Evolutionary conservation across 176 grass and related monocot genomes (phyloP).

Genomic region (Canna indica): DNA sequence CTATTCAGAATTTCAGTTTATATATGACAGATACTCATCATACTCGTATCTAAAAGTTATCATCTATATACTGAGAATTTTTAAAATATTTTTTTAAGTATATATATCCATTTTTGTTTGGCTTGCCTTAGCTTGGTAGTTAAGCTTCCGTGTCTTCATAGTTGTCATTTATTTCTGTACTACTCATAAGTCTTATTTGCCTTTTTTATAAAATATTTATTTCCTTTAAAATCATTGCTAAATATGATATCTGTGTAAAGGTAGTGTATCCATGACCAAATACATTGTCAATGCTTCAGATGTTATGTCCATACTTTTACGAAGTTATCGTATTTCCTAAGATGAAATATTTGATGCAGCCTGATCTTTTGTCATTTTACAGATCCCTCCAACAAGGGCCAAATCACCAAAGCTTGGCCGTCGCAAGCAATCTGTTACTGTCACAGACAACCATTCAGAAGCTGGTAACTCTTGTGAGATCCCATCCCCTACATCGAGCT

Average conservation of each 20-base stretch:
- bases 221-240: too few relatives aligned
- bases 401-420: constrained; percentile 89
- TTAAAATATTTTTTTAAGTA: too few relatives aligned
- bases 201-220: too few relatives aligned
- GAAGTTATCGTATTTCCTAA: not conserved
- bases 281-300: too few relatives aligned
- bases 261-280: too few relatives aligned
- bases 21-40: not conserved
- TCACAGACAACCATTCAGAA: constrained; percentile 36
- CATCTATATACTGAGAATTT: too few relatives aligned
- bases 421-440: constrained; percentile 43
- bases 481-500: constrained; percentile 32
- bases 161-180: too few relatives aligned
- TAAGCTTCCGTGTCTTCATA: too few relatives aligned
- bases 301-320: not conserved
- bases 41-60: not conserved
- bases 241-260: too few relatives aligned
- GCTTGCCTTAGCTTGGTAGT: not conserved
- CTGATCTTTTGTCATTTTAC: not conserved
- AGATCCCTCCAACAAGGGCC: constrained; percentile 89
- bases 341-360: not conserved
- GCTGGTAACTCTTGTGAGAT: constrained; percentile 55
- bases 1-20: not conserved
- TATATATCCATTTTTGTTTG: not conserved
- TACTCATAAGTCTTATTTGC: too few relatives aligned